phyloP scores from a whole-genome alignment of 352 stramenopile genomes.

The Globisporangium polare region DNA sequence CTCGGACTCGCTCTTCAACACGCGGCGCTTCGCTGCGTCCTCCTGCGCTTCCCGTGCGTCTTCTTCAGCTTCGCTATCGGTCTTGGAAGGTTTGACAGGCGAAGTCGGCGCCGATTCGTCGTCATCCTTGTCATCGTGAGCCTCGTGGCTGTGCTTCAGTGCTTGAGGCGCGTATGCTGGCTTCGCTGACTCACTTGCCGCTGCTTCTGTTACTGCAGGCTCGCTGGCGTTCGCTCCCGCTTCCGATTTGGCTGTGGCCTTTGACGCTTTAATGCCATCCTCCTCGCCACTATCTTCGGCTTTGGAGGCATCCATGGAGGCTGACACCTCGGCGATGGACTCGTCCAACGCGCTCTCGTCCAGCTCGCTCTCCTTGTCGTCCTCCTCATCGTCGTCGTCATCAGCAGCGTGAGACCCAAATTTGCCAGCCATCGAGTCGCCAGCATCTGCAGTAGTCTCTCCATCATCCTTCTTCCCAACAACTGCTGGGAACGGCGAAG shows the following conservation, averaged over 20 bases:
- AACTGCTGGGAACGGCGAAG: neutral
- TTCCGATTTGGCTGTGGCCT: neutral
- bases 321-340: conserved; percentile 34
- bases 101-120: neutral
- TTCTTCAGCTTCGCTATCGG: neutral
- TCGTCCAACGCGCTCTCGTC: conserved; percentile 36
- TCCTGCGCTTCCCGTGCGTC: conserved; percentile 16
- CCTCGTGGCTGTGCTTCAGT: neutral
- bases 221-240: neutral
- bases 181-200: neutral
- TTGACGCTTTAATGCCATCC: neutral
- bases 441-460: too few species aligned
- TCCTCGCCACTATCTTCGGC: conserved; percentile 7
- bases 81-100: neutral
- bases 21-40: conserved; percentile 39
- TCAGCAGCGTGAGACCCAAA: neutral
- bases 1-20: conserved; percentile 43
- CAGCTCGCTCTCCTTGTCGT: conserved; percentile 17
- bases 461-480: neutral
- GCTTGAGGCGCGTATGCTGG: neutral
- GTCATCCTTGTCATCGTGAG: neutral
- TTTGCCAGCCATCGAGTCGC: neutral
- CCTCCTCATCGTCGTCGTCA: conserved; percentile 2
- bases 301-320: conserved; percentile 23
- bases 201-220: neutral